These are phyloP conservation scores for Tulasnella sp. DNA, from an alignment of 768 basidiomycete genomes.

Conservation along the genomic window DNA sequence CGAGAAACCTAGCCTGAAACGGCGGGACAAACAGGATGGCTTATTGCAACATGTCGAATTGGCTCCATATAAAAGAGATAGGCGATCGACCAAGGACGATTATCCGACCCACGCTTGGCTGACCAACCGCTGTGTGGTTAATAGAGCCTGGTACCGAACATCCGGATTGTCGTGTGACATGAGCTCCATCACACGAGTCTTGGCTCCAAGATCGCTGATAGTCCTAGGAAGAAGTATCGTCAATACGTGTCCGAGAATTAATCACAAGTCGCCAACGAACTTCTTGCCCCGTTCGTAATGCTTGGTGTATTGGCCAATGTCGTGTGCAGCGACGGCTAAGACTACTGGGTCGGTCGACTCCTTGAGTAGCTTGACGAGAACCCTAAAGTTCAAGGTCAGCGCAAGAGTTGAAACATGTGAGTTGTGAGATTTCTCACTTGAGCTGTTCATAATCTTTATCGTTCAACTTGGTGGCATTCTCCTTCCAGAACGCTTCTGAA, in stretches of 20 bases:
- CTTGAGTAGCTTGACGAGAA: slow-evolving; percentile 65
- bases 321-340: slow-evolving; percentile 88
- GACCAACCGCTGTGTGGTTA: slow-evolving; percentile 87
- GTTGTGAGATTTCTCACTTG: slow-evolving; percentile 51
- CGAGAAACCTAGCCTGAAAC: not conserved
- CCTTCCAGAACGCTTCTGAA: slow-evolving; percentile 96
- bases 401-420: not conserved
- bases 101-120: slow-evolving; percentile 69
- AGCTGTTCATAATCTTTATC: slow-evolving; percentile 80
- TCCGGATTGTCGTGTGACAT: slow-evolving; percentile 89
- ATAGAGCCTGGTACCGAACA: slow-evolving; percentile 86
- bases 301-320: slow-evolving; percentile 91
- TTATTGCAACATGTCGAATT: not conserved
- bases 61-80: slow-evolving; percentile 17
- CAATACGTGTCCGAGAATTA: not conserved
- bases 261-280: slow-evolving; percentile 44
- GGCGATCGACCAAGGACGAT: not conserved
- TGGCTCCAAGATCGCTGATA: slow-evolving; percentile 82
- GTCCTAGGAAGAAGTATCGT: slow-evolving; percentile 44
- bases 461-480: slow-evolving; percentile 82
- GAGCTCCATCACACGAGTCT: slow-evolving; percentile 95
- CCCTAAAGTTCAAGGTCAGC: slow-evolving; percentile 43
- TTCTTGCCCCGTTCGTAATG: slow-evolving; percentile 88
- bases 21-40: not conserved
- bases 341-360: slow-evolving; percentile 68